Evolutionary conservation across 2,329 filamentous ascomycete genomes (phyloP), one percentile per base, ranked within the genome.

Genomic region (Colletotrichum orchidophilum): DNA sequence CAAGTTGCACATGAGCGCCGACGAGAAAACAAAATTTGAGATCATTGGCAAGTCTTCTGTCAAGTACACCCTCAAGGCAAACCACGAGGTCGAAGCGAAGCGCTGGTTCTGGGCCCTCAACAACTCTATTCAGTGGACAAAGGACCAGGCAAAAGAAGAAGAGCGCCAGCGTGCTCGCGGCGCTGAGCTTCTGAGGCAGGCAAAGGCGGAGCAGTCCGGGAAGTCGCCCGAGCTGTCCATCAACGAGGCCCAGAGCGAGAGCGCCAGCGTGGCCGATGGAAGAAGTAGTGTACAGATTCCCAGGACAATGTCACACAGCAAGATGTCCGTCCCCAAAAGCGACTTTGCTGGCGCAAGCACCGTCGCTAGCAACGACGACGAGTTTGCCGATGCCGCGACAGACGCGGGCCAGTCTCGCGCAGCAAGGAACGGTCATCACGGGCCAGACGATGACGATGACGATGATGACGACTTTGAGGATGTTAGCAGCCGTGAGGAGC

Each of bases 71-170:
- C 87, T 99, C 63, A 98, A 97, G 81, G 96, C 96, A 0, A 99
- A 99, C 78, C 96, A 99, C 81, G 93, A 98, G 78, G 96, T 98
- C 31, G 96, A 99, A 81, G 96, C 96, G 6, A 99, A 99, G 83
- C 90, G 96, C 66, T 99, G 96, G 96, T 99, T 97, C 82, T 99
- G 96, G 96, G 94, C 96, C 0, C 86, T 99, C 73, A 99, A 99
- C 83, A 99, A 99, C 80, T 96, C 96, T 6, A 99, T 99, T 60
- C 96, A 98, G 80, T 98, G 94, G 93, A 92, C 94, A 73, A 99
- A 99, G 81, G 96, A 99, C 78, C 96, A 98, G 82, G 95, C 94
- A 8, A 95, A 93, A 75, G 94, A 97, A 80, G 96, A 98, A 77
- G 92, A 96, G 78, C 91, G 87, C 75, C 91, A 95, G 72, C 91